A percentile compares a stretch with the other conserved stretches of the same genome.
These are phyloP conservation scores for Cryoendolithus antarcticus DNA, from an alignment of 2,329 filamentous ascomycete genomes.

Conservation along the genomic window DNA sequence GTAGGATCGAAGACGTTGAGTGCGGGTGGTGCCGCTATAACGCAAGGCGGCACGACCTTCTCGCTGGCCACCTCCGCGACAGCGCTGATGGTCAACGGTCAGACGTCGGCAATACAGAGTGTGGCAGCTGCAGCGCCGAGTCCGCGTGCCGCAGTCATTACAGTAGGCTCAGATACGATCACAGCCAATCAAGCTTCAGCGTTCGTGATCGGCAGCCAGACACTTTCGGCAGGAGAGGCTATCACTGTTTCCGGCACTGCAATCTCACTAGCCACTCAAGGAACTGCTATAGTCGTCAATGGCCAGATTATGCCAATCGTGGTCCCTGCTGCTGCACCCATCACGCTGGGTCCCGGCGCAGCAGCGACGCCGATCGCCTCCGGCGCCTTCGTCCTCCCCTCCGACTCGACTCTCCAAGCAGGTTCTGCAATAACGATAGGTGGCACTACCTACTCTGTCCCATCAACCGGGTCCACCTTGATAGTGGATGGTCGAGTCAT, in stretches of 20 bases:
- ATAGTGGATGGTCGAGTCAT: too few relatives aligned
- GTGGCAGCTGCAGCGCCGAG: too few relatives aligned
- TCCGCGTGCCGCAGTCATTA: neutral
- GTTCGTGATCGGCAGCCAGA: slow-evolving; percentile 18
- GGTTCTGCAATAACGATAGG: too few relatives aligned
- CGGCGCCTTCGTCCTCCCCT: too few relatives aligned
- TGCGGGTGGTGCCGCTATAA: slow-evolving; percentile 26
- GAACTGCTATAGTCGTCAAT: slow-evolving; percentile 11
- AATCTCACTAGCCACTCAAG: slow-evolving; percentile 8
- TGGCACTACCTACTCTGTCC: too few relatives aligned
- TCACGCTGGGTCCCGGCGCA: too few relatives aligned
- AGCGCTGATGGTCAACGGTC: slow-evolving; percentile 28
- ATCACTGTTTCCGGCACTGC: slow-evolving; percentile 13
- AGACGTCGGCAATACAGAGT: slow-evolving; percentile 11
- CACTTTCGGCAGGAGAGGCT: slow-evolving; percentile 15
- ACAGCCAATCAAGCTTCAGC: slow-evolving; percentile 13
- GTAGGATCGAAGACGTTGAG: slow-evolving; percentile 24
- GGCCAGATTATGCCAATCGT: slow-evolving; percentile 7
- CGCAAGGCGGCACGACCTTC: slow-evolving; percentile 26
- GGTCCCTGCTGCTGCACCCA: slow-evolving; percentile 1
- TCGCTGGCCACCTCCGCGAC: slow-evolving; percentile 28
- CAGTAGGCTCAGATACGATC: slow-evolving; percentile 5
- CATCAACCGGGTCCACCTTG: too few relatives aligned
- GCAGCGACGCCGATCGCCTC: too few relatives aligned
- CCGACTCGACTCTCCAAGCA: too few relatives aligned